A percentile compares a stretch with the other conserved stretches of the same genome.
Conservation (phyloP, 2,329 filamentous ascomycete genomes). For the Claviceps sp. region DNA sequence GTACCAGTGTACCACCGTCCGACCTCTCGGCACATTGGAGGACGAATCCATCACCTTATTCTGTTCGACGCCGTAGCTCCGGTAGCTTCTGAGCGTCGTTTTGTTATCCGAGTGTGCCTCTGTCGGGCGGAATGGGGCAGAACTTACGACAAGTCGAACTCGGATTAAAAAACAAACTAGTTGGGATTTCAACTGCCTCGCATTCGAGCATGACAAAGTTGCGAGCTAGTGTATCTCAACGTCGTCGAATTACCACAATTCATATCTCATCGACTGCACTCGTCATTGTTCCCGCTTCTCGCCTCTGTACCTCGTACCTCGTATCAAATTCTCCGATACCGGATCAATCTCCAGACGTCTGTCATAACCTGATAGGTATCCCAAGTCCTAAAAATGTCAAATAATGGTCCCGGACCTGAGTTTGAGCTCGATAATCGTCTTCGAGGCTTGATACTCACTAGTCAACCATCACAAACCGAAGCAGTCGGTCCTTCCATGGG, state of each 20-base stretch:
- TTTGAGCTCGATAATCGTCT: constrained; percentile 40
- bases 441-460: constrained; percentile 45
- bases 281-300: not conserved
- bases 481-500: not conserved
- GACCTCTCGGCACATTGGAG: not conserved
- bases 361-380: not conserved
- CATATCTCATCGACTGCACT: not conserved
- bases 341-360: not conserved
- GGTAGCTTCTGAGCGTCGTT: not conserved
- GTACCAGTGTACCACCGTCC: no score
- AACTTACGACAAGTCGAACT: not conserved
- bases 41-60: not conserved
- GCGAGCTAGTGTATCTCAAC: not conserved
- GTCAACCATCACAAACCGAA: constrained; percentile 15
- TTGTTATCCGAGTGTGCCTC: not conserved
- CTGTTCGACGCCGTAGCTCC: not conserved
- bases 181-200: not conserved
- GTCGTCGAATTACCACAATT: not conserved
- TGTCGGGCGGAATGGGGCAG: not conserved
- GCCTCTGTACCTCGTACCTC: not conserved
- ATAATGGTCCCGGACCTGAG: not conserved
- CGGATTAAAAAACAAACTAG: not conserved
- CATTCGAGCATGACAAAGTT: not conserved
- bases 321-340: not conserved
- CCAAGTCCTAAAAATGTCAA: not conserved